phyloP scores from a whole-genome alignment of 768 basidiomycete genomes.

The Kwoniella heveanensis region DNA sequence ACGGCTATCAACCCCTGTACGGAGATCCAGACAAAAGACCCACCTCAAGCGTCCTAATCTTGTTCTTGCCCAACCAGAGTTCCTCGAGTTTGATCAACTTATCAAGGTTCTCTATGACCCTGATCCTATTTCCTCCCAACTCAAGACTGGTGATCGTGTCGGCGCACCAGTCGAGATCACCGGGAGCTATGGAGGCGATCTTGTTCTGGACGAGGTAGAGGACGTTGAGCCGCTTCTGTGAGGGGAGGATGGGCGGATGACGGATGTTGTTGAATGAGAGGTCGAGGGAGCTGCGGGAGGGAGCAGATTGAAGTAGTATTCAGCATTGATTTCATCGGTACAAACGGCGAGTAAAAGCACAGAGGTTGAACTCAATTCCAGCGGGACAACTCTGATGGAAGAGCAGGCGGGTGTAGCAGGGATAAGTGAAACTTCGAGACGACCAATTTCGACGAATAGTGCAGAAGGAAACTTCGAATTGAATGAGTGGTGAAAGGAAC shows the following conservation, averaged over 20 bases:
- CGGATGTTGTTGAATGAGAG: slow-evolving; percentile 91
- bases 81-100: slow-evolving; percentile 80
- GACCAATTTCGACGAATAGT: too few species aligned
- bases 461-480: too few species aligned
- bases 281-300: slow-evolving; percentile 69
- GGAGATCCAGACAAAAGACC: slow-evolving; percentile 17
- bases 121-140: slow-evolving; percentile 86
- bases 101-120: slow-evolving; percentile 88
- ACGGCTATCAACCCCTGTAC: too few species aligned
- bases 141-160: slow-evolving; percentile 78
- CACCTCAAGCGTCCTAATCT: slow-evolving; percentile 84
- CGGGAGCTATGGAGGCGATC: slow-evolving; percentile 70
- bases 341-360: too few species aligned
- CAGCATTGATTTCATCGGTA: too few species aligned
- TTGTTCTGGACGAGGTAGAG: slow-evolving; percentile 97
- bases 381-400: too few species aligned
- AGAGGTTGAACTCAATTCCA: too few species aligned
- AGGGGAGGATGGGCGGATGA: slow-evolving; percentile 60
- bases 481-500: too few species aligned
- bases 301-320: background rate
- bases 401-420: too few species aligned
- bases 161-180: slow-evolving; percentile 63
- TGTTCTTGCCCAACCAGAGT: slow-evolving; percentile 97
- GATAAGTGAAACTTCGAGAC: too few species aligned
- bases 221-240: slow-evolving; percentile 63